Conservation (phyloP, 2,329 filamentous ascomycete genomes). For the Fusarium lyarnte region DNA sequence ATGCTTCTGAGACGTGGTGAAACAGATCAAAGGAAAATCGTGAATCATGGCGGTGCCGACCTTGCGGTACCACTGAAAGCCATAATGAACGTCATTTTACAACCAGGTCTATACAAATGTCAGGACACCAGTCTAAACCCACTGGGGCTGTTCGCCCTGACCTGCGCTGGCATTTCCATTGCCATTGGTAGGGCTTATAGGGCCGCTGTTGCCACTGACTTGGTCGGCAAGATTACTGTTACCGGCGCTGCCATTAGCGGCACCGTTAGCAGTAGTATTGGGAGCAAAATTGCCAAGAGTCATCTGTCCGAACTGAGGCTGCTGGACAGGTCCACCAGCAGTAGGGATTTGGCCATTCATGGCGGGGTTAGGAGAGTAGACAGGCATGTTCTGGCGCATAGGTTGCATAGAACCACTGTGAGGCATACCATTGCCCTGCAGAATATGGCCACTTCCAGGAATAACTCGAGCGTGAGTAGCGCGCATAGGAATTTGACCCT, state of each 20-base stretch:
- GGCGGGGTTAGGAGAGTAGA: slow-evolving; percentile 47
- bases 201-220: slow-evolving; percentile 29
- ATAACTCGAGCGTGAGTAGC: slow-evolving; percentile 55
- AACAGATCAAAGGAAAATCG: slow-evolving; percentile 53
- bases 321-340: slow-evolving; percentile 41
- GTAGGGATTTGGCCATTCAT: slow-evolving; percentile 47
- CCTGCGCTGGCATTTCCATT: slow-evolving; percentile 22
- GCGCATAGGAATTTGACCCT: slow-evolving; percentile 64
- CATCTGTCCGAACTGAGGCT: slow-evolving; percentile 45
- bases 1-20: slow-evolving; percentile 43
- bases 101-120: slow-evolving; percentile 42
- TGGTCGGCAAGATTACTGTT: slow-evolving; percentile 14
- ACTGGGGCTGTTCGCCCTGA: slow-evolving; percentile 50
- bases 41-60: slow-evolving; percentile 54
- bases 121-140: slow-evolving; percentile 50
- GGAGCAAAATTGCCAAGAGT: slow-evolving; percentile 37
- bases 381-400: slow-evolving; percentile 48
- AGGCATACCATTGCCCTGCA: slow-evolving; percentile 43
- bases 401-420: slow-evolving; percentile 38
- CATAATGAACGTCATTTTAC: slow-evolving; percentile 47
- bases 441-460: slow-evolving; percentile 52
- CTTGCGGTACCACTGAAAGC: slow-evolving; percentile 45
- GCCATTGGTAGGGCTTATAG: slow-evolving; percentile 17
- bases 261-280: slow-evolving; percentile 4
- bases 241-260: background rate